phyloP scores from a whole-genome alignment of 306 rosid genomes.

The Biancaea sappan region DNA sequence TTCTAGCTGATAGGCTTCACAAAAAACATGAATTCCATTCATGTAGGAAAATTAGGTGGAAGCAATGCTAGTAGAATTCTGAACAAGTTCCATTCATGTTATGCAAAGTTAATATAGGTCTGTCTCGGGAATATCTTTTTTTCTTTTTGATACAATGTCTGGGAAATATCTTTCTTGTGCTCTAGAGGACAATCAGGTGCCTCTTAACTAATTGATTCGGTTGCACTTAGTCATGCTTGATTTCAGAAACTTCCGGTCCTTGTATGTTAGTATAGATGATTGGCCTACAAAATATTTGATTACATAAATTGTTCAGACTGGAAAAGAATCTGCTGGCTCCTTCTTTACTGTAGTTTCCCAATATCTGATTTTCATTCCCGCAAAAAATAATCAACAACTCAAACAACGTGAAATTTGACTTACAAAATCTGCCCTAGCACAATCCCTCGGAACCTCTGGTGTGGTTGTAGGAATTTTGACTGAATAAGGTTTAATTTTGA shows the following conservation, averaged over 20 bases:
- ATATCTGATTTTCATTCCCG: not conserved
- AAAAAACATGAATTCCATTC: conserved; percentile 7
- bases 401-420: not conserved
- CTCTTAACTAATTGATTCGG: not conserved
- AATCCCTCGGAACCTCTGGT: conserved; percentile 1
- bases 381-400: not conserved
- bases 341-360: conserved; percentile 11
- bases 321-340: not conserved
- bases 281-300: not conserved
- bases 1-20: conserved; percentile 13
- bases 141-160: too few species aligned
- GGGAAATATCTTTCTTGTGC: not conserved
- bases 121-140: not conserved
- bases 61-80: conserved; percentile 2
- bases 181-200: not conserved
- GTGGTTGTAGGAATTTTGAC: conserved; percentile 11
- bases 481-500: not conserved
- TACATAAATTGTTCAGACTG: not conserved
- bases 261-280: not conserved
- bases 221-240: not conserved
- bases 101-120: not conserved
- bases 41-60: not conserved
- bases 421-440: not conserved
- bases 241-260: not conserved
- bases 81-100: conserved; percentile 5